Conservation (phyloP, 2,329 filamentous ascomycete genomes). For the Hymenoscyphus albidus region DNA sequence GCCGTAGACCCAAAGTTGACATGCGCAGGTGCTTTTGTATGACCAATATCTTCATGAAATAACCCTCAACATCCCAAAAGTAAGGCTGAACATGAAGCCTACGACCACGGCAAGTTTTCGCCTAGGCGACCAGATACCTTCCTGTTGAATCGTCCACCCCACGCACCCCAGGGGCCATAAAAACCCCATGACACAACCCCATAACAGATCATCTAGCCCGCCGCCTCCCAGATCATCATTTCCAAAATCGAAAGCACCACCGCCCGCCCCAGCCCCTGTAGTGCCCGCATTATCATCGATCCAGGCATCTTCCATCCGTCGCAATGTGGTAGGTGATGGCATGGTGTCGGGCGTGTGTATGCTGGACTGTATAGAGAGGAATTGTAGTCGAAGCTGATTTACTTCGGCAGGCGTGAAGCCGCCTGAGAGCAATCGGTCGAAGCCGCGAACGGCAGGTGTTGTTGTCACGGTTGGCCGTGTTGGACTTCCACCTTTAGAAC, state of each 20-base stretch:
- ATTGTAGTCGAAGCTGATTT: conserved; percentile 79
- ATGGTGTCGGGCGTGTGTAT: conserved; percentile 85
- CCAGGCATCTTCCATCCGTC: conserved; percentile 83
- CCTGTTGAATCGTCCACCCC: conserved; percentile 80
- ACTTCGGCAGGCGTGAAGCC: conserved; percentile 85
- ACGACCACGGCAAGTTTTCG: conserved; percentile 84
- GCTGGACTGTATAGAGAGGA: conserved; percentile 76
- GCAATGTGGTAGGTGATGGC: conserved; percentile 72
- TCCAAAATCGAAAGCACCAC: conserved; percentile 36
- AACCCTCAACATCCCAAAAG: conserved; percentile 62
- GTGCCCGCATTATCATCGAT: conserved; percentile 63
- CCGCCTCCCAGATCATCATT: conserved; percentile 37
- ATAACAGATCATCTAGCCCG: conserved; percentile 78
- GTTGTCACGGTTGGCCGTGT: conserved; percentile 30
- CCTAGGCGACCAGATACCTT: conserved; percentile 79
- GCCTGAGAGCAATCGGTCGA: conserved; percentile 76
- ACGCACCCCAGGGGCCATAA: conserved; percentile 88
- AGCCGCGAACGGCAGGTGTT: conserved; percentile 66
- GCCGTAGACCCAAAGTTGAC: neutral
- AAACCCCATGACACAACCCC: conserved; percentile 87
- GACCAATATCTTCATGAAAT: conserved; percentile 25
- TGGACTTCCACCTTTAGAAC: conserved; percentile 16
- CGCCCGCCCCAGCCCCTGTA: conserved; percentile 36
- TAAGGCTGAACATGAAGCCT: conserved; percentile 75
- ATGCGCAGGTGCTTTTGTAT: neutral